Percentiles rank a stretch among this genome's conserved stretches.
phyloP scores from a whole-genome alignment of 1,284 basidiomycete genomes.

The Agroathelia rolfsii region DNA sequence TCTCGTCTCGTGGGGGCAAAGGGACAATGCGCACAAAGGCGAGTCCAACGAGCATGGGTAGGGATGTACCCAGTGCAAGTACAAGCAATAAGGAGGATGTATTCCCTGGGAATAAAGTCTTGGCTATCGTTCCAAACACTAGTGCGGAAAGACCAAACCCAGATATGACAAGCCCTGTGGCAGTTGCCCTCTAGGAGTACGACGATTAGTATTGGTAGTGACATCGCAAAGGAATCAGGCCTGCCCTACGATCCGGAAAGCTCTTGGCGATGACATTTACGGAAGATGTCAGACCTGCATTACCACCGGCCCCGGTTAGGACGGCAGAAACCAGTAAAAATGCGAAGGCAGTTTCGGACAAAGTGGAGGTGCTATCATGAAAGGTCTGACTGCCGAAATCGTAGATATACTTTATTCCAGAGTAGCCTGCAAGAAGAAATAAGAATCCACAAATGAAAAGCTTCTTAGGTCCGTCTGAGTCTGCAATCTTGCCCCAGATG shows the following conservation, averaged over 20 bases:
- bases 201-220: too few species aligned
- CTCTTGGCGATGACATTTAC: constrained; percentile 61
- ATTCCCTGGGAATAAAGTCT: constrained; percentile 58
- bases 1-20: constrained; percentile 21
- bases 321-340: constrained; percentile 41
- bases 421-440: constrained; percentile 52
- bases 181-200: constrained; percentile 48
- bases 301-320: constrained; percentile 54
- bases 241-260: constrained; percentile 52
- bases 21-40: constrained; percentile 56
- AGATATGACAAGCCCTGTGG: constrained; percentile 66
- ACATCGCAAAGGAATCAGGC: too few species aligned
- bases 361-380: too few species aligned
- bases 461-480: constrained; percentile 49
- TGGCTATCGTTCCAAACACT: constrained; percentile 62
- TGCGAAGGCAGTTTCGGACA: too few species aligned
- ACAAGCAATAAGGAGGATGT: constrained; percentile 60
- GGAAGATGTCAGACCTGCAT: constrained; percentile 42
- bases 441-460: constrained; percentile 37
- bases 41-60: constrained; percentile 61
- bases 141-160: constrained; percentile 84
- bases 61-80: constrained; percentile 60
- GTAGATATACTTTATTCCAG: constrained; percentile 55
- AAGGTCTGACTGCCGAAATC: too few species aligned
- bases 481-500: constrained; percentile 63